Evolutionary conservation across 2,329 filamentous ascomycete genomes (phyloP).

Genomic region (Thelonectria discophora): DNA sequence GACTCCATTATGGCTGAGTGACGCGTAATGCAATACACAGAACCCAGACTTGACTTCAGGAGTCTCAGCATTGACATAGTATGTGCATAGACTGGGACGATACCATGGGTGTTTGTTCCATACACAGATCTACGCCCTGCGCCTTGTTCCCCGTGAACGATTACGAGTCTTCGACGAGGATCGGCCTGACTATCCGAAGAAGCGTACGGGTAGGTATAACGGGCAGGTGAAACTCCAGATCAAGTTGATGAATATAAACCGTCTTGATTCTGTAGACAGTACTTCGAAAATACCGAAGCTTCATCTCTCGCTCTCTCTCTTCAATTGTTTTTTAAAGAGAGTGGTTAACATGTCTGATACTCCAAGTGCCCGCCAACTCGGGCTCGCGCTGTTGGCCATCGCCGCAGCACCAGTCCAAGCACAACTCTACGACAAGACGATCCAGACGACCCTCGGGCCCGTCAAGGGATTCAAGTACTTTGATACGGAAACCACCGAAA

Average conservation of each 20-base stretch:
- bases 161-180: background rate
- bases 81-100: background rate
- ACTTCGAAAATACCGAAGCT: background rate
- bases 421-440: conserved; percentile 5
- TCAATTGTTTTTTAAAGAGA: background rate
- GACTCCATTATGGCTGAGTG: background rate
- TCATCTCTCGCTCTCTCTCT: background rate
- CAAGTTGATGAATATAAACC: background rate
- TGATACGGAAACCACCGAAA: background rate
- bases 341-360: background rate
- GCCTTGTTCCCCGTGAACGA: background rate
- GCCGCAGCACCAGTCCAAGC: background rate
- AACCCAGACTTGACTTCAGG: too few relatives aligned
- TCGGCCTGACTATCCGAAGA: background rate
- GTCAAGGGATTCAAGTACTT: conserved; percentile 12
- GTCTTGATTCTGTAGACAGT: background rate
- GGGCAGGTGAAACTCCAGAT: background rate
- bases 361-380: background rate
- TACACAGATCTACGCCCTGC: background rate
- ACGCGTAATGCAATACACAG: background rate
- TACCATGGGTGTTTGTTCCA: background rate
- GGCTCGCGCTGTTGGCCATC: background rate
- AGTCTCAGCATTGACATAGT: background rate
- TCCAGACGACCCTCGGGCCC: background rate
- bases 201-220: background rate